Percentiles rank a stretch among this genome's conserved stretches.
These are phyloP conservation scores for Eucalyptus curtisii DNA, from an alignment of 345 rosid species.

Conservation along the genomic window DNA sequence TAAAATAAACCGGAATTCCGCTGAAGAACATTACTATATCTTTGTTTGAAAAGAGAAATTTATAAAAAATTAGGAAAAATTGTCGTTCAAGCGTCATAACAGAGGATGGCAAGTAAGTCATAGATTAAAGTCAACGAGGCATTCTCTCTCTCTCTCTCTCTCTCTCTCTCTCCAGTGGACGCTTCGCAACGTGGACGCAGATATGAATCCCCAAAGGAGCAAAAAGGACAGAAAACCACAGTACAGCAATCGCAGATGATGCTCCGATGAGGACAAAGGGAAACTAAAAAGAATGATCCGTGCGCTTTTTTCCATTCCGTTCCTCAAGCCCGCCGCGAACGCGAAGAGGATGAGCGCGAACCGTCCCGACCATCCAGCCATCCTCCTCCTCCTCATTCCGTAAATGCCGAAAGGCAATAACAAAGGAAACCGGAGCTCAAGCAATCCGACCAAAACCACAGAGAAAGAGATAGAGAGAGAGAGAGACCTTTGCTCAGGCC, in stretches of 20 bases:
- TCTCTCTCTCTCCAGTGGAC: neutral
- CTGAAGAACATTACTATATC: neutral
- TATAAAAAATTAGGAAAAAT: neutral
- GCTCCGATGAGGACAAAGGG: neutral
- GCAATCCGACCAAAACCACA: neutral
- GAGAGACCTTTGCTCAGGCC: conserved; percentile 38
- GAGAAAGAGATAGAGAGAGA: neutral
- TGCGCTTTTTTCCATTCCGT: neutral
- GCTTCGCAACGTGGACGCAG: neutral
- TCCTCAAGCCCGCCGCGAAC: neutral
- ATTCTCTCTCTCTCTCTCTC: neutral
- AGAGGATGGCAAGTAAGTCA: neutral
- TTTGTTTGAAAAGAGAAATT: neutral
- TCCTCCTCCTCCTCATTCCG: neutral
- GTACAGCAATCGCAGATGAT: neutral
- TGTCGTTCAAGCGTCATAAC: neutral
- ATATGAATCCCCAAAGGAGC: neutral
- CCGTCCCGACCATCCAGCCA: neutral
- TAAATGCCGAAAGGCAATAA: neutral
- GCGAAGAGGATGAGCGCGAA: neutral
- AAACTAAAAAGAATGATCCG: neutral
- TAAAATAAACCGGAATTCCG: neutral
- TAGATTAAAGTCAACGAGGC: neutral
- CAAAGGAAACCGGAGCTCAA: neutral
- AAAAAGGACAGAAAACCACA: neutral